phyloP scores from a whole-genome alignment of 352 stramenopile species.

The Phytophthora pisi region DNA sequence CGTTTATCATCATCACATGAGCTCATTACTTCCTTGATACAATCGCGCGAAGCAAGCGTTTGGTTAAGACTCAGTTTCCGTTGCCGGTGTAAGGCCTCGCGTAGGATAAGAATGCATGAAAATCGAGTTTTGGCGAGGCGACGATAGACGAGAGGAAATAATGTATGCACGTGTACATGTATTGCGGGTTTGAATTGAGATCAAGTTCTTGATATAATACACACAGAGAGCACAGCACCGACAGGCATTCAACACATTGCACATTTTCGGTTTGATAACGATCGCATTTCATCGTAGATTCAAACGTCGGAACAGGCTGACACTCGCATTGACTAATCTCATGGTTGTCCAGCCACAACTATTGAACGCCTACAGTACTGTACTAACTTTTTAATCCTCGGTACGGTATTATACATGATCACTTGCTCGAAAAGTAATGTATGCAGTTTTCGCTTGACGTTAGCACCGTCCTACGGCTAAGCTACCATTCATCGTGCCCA shows the following conservation, averaged over 20 bases:
- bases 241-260: not conserved
- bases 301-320: not conserved
- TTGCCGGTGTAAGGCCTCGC: not conserved
- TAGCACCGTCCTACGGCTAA: not conserved
- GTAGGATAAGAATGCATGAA: constrained; percentile 18
- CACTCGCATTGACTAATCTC: not conserved
- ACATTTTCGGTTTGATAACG: not conserved
- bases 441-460: not conserved
- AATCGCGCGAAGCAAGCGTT: not conserved
- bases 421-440: not conserved
- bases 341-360: not conserved
- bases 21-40: not conserved
- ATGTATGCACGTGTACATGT: not conserved
- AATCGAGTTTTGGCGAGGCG: constrained; percentile 8
- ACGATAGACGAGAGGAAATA: not conserved
- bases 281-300: not conserved
- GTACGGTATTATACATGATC: too few species aligned
- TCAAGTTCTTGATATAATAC: too few species aligned
- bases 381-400: not conserved
- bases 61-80: not conserved
- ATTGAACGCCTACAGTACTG: not conserved
- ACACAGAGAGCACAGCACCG: too few species aligned
- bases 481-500: not conserved
- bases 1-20: not conserved
- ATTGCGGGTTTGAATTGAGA: too few species aligned